These are phyloP conservation scores for Solanum hybrid DNA, from an alignment of 305 asterid species.

Conservation along the genomic window DNA sequence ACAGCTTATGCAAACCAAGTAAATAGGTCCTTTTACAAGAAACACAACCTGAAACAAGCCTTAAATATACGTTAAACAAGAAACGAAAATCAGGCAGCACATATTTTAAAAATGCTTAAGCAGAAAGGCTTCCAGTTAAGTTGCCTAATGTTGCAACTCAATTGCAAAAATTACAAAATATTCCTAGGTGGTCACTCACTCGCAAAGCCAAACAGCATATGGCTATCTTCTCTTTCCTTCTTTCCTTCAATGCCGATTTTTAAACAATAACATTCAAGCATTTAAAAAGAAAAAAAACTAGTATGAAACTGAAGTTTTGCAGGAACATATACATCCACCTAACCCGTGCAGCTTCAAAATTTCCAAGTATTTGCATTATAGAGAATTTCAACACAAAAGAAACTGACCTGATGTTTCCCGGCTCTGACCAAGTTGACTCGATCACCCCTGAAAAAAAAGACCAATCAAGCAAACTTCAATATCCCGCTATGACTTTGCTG, in stretches of 20 bases:
- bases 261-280: background rate
- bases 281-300: background rate
- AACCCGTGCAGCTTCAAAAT: background rate
- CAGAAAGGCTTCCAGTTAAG: background rate
- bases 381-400: background rate
- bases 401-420: constrained; percentile 90
- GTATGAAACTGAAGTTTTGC: background rate
- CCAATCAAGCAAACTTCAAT: constrained; percentile 11
- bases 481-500: background rate
- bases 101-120: background rate
- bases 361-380: background rate
- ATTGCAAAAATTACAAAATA: background rate
- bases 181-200: background rate
- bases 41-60: constrained; percentile 62
- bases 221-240: background rate
- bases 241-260: background rate
- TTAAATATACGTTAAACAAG: background rate
- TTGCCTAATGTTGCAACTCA: background rate
- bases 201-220: background rate
- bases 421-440: constrained; percentile 84
- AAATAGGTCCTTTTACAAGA: constrained; percentile 97
- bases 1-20: constrained; percentile 96
- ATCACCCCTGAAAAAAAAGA: constrained; percentile 66
- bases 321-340: background rate
- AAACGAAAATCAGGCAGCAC: background rate